phyloP scores from a whole-genome alignment of 106 monocot genomes.

The Acorus calamus region DNA sequence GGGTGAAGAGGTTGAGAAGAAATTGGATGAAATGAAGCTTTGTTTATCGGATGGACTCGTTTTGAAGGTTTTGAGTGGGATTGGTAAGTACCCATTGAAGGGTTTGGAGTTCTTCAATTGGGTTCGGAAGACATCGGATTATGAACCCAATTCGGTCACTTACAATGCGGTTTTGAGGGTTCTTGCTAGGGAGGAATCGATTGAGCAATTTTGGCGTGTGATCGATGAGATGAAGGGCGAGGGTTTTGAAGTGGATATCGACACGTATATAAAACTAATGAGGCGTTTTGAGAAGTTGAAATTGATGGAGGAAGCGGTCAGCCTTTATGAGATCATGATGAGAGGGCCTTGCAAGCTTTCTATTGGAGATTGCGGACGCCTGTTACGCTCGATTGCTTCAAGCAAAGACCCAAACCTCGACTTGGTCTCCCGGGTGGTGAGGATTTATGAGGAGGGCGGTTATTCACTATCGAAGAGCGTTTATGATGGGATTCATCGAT shows the following conservation, averaged over 20 bases:
- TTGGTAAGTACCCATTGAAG: conserved; percentile 31
- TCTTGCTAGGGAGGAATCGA: conserved; percentile 41
- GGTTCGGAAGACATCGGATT: conserved; percentile 22
- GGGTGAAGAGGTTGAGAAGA: conserved; percentile 14
- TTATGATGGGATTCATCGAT: conserved; percentile 87
- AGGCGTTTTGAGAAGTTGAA: conserved; percentile 49
- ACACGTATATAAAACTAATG: conserved; percentile 71
- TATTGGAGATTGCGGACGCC: conserved; percentile 51
- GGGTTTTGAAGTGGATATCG: conserved; percentile 64
- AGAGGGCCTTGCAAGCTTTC: conserved; percentile 83
- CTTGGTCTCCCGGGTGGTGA: conserved; percentile 67
- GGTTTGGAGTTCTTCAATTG: conserved; percentile 76
- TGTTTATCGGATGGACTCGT: conserved; percentile 33
- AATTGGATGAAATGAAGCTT: conserved; percentile 11
- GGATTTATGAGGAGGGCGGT: conserved; percentile 53
- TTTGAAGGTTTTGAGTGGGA: conserved; percentile 29
- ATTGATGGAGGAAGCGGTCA: conserved; percentile 60
- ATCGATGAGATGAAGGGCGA: conserved; percentile 43
- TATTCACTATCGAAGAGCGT: conserved; percentile 57
- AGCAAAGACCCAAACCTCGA: conserved; percentile 41
- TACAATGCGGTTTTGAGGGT: conserved; percentile 66
- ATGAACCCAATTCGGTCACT: conserved; percentile 32
- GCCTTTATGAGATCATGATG: conserved; percentile 89
- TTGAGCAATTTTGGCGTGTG: conserved; percentile 57
- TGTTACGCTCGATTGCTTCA: conserved; percentile 59